Evolutionary conservation across 345 rosid genomes (phyloP).

Genomic region (Eucalyptus marginata): DNA sequence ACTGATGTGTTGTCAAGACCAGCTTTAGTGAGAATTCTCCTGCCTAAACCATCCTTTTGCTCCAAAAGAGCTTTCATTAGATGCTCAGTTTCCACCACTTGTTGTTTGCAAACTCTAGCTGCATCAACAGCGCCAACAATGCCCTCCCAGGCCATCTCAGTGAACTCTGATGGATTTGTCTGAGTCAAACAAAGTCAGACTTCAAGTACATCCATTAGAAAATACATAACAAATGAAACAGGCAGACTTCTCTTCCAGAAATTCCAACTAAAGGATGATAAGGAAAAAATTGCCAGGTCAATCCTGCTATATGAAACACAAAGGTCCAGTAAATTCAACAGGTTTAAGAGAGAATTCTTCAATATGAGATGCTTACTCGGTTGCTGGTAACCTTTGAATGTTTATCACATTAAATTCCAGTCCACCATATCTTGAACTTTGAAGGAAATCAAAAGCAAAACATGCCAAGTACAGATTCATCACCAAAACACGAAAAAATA

Average conservation of each 20-base stretch:
- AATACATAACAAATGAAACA: no score
- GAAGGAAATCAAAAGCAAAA: no score
- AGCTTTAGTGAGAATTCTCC: conserved; percentile 72
- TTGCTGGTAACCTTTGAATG: no score
- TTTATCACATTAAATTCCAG: no score
- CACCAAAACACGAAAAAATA: background rate
- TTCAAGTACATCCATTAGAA: background rate
- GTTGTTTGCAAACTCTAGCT: conserved; percentile 51
- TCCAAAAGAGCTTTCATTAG: conserved; percentile 89
- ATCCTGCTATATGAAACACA: no score
- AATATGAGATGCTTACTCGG: no score
- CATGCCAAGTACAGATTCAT: background rate
- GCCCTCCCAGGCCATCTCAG: conserved; percentile 92
- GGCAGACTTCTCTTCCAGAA: no score
- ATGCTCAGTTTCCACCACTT: conserved; percentile 78
- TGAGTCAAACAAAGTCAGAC: background rate
- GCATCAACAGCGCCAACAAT: conserved; percentile 60
- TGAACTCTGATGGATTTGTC: conserved; percentile 55
- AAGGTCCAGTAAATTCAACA: no score
- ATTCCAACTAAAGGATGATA: no score
- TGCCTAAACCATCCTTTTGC: conserved; percentile 76
- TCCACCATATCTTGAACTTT: no score
- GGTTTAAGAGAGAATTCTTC: no score
- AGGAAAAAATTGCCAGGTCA: no score
- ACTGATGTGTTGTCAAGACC: conserved; percentile 67